Conservation (phyloP, 805 yeast genomes). For the Maudiozyma barnettii region DNA sequence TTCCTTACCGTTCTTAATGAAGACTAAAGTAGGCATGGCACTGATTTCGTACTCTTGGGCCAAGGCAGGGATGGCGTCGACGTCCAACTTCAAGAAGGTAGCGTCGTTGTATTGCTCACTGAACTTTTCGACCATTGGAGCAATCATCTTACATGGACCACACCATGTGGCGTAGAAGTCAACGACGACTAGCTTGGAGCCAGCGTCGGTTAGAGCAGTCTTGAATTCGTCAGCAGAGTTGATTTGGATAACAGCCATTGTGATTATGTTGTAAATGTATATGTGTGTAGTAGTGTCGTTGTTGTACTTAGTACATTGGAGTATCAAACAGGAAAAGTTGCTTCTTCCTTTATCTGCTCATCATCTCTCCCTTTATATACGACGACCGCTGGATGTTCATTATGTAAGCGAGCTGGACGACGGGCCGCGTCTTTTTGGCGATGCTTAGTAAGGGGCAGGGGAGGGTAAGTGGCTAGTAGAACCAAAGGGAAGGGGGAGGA, state of each 20-base stretch:
- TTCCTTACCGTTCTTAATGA: constrained; percentile 75
- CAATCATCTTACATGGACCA: constrained; percentile 97
- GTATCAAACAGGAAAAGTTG: too few species aligned
- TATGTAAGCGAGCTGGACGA: background rate
- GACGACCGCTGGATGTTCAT: background rate
- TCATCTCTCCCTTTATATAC: background rate
- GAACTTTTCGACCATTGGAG: constrained; percentile 84
- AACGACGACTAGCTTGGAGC: constrained; percentile 72
- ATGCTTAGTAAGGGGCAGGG: too few species aligned
- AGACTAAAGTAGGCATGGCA: constrained; percentile 60
- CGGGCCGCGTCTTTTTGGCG: too few species aligned
- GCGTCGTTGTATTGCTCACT: constrained; percentile 52
- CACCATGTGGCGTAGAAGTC: constrained; percentile 98
- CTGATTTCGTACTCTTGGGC: constrained; percentile 55
- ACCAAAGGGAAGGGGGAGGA: too few species aligned
- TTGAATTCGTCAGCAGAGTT: constrained; percentile 52
- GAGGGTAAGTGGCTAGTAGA: too few species aligned
- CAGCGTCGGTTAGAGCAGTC: constrained; percentile 46
- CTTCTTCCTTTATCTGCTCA: too few species aligned
- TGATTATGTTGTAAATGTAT: background rate
- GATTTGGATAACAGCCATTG: constrained; percentile 47
- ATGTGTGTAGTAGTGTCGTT: background rate
- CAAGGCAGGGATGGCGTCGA: constrained; percentile 70
- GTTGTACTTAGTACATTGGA: constrained; percentile 1
- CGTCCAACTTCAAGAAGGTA: constrained; percentile 83